Evolutionary conservation across 2,329 filamentous ascomycete genomes (phyloP).

Genomic region (Alternaria sp.): DNA sequence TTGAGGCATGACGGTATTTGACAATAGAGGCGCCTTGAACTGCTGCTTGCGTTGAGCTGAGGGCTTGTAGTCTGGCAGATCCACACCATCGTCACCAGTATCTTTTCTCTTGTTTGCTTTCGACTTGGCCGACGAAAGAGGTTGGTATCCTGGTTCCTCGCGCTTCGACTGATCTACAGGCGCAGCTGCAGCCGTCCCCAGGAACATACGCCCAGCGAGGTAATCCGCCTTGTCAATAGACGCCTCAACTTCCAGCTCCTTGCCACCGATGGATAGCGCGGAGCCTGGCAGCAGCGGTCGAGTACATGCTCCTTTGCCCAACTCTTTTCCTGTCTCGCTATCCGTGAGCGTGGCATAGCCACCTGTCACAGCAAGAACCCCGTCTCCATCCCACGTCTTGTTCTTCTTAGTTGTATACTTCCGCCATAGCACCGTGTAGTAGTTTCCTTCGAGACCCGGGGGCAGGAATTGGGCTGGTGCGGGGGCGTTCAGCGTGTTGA

Average conservation of each 20-base stretch:
- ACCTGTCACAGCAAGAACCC: constrained; percentile 63
- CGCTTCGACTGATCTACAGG: constrained; percentile 25
- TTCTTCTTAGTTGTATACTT: constrained; percentile 75
- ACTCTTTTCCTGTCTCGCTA: constrained; percentile 63
- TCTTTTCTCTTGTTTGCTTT: constrained; percentile 20
- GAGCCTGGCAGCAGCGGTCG: constrained; percentile 66
- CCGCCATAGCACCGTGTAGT: constrained; percentile 61
- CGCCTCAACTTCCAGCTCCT: constrained; percentile 71
- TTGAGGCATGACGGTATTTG: constrained; percentile 58
- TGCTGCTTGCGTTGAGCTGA: constrained; percentile 51
- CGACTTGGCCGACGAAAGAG: constrained; percentile 10
- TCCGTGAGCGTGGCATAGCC: constrained; percentile 68
- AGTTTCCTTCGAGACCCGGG: constrained; percentile 41
- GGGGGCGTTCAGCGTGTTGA: constrained; percentile 32
- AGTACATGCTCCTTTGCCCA: constrained; percentile 64
- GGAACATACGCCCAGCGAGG: constrained; percentile 56
- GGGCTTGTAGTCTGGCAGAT: constrained; percentile 47
- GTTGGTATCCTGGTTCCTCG: constrained; percentile 22
- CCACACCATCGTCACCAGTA: constrained; percentile 37
- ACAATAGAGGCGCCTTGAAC: constrained; percentile 69
- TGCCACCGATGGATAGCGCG: constrained; percentile 67
- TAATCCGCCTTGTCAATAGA: constrained; percentile 67
- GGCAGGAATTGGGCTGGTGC: constrained; percentile 22
- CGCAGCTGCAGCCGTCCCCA: constrained; percentile 34
- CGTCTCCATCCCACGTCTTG: constrained; percentile 79